A percentile compares a stretch with the other conserved stretches of the same genome.
phyloP scores from a whole-genome alignment of 169 alveolate genomes.

The Plasmodium berghei region DNA sequence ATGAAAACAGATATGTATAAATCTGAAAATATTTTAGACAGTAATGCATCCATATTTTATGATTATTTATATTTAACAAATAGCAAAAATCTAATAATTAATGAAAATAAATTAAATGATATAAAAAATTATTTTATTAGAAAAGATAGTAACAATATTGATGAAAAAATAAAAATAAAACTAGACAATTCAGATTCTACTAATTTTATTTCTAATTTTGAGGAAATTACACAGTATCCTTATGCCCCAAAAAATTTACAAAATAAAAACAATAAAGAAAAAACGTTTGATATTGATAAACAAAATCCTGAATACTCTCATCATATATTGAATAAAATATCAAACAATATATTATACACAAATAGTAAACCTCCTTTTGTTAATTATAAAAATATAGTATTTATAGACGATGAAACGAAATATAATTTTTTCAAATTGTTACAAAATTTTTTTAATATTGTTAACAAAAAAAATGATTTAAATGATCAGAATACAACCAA shows the following conservation, averaged over 20 bases:
- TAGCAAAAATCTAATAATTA: constrained; percentile 2
- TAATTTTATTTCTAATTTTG: no score
- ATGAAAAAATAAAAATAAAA: neutral
- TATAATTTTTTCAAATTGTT: constrained; percentile 6
- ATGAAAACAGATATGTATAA: constrained; percentile 35
- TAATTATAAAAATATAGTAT: neutral
- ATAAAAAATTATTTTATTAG: neutral
- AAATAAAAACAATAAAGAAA: neutral
- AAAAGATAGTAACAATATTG: neutral
- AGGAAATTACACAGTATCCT: no score
- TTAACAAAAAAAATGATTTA: neutral
- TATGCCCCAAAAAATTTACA: no score
- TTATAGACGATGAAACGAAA: neutral
- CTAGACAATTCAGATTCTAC: no score
- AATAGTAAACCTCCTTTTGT: constrained; percentile 44
- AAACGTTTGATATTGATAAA: neutral
- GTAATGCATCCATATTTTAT: constrained; percentile 22
- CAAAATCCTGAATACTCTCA: neutral
- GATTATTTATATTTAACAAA: constrained; percentile 18
- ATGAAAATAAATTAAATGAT: neutral
- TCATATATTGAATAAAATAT: neutral
- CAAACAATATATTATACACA: constrained; percentile 30
- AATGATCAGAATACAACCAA: constrained; percentile 1
- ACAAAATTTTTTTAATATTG: neutral
- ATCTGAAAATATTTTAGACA: constrained; percentile 37